Base-by-base conservation (phyloP, 371 early-diverging fungal genomes). In the Mortierella sp. region DNA sequence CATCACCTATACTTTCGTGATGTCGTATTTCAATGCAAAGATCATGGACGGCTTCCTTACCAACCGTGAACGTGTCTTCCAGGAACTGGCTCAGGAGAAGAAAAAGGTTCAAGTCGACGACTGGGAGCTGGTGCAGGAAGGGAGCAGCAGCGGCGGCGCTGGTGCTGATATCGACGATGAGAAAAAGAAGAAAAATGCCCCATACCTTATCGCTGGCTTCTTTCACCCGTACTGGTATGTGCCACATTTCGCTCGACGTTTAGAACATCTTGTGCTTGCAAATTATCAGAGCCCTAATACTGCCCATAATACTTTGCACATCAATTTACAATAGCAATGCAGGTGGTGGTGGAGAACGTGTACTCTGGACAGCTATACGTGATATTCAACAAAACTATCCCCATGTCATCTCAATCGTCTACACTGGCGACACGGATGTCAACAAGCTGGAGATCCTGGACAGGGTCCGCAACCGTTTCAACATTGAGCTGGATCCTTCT, bases 321-420 rank as follows among this genome's bases (percentile, higher is more conserved):
- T n/a, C n/a, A n/a, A n/a, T n/a, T n/a, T n/a, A 53, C 3, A 48
- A 32, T 72, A 93, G 94, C 68, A 92, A 94, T 80, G 92, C 91
- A 4, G 95, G 97, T 39, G 98, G 98, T 27, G 99, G 99, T 23
- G 99, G 99, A 15, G 99, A 99, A 67, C 87, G 97, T 15, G 99
- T 99, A 0, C 82, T 99, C 6, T 99, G 97, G 97, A 87, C 89
- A 0, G 89, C 91, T 17, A 87, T 99, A 46, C 82, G 91, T 27
- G 91, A 89, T 24, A 81, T 96, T 43, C 93, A 92, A 62, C 64
- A 79, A 41, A 72, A 86, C 7, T 90, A 89, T 51, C 86, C 87
- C 4, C 73, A 90, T 60, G 83, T 86, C 1, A 69, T 87, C 19
- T 88, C 88, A 52, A 86, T 90, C 6, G 87, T 98, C 0, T 98